These are phyloP conservation scores for Amanita polypyramis DNA, from an alignment of 768 basidiomycete species.

Conservation along the genomic window DNA sequence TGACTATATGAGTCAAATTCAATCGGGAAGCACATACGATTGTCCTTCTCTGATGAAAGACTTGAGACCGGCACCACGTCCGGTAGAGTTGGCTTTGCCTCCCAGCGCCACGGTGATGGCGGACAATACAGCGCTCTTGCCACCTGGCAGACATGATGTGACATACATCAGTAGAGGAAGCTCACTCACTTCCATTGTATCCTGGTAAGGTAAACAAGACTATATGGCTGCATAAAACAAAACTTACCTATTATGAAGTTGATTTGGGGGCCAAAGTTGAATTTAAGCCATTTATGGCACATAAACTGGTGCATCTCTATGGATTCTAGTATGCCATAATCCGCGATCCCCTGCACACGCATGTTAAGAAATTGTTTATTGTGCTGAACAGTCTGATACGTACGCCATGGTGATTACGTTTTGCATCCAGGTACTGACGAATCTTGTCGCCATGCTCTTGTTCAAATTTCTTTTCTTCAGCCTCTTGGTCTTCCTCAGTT, in stretches of 20 bases:
- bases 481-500: slow-evolving; percentile 30
- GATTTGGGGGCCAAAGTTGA: slow-evolving; percentile 86
- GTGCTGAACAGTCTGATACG: slow-evolving; percentile 13
- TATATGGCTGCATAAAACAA: background rate
- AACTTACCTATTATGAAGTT: slow-evolving; percentile 89
- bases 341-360: slow-evolving; percentile 58
- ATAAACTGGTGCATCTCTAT: slow-evolving; percentile 91
- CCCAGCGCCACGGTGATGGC: slow-evolving; percentile 91
- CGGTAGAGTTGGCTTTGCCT: slow-evolving; percentile 86
- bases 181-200: slow-evolving; percentile 80
- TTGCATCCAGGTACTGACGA: slow-evolving; percentile 41
- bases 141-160: slow-evolving; percentile 41
- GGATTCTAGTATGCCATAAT: slow-evolving; percentile 79
- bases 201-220: slow-evolving; percentile 33
- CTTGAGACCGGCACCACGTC: slow-evolving; percentile 77
- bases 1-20: background rate
- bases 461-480: slow-evolving; percentile 60
- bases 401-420: slow-evolving; percentile 37
- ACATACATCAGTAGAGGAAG: background rate
- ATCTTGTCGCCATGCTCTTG: slow-evolving; percentile 46
- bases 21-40: slow-evolving; percentile 34
- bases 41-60: slow-evolving; percentile 82
- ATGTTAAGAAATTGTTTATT: background rate
- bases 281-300: slow-evolving; percentile 82
- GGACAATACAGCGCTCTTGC: slow-evolving; percentile 90